Evolutionary conservation across 2,329 filamentous ascomycete species (phyloP), one percentile per base, ranked within the genome.

Genomic region (Ascochyta pisi): DNA sequence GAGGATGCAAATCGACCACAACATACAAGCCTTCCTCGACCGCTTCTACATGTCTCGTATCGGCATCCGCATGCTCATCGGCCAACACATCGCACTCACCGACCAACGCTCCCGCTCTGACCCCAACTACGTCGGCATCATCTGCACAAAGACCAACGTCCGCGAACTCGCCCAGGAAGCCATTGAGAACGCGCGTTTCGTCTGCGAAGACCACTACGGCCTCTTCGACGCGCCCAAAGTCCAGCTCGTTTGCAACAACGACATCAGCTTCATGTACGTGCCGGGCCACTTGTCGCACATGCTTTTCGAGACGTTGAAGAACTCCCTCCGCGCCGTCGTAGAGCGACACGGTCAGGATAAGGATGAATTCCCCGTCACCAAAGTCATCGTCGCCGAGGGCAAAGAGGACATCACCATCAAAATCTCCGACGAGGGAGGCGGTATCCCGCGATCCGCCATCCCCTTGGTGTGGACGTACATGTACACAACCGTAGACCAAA

Each of bases 391-490:
- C 27, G 95, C 95, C 29, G 94, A 99, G 78, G 95, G 95, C 55
- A 94, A 95, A 75, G 95, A 99, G 78, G 95, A 99, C 71, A 99
- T 99, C 69, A 99, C 95, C 5, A 97, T 99, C 81, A 99, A 99
- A 79, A 90, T 99, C 67, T 91, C 90, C 4, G 95, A 99, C 75
- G 95, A 99, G 78, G 95, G 95, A 56, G 95, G 95, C 62, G 95
- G 95, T 60, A 98, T 99, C 49, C 92, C 95, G 0, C 83, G 95
- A 69, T 96, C 90, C 68, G 86, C 92, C 48, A 98, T 99, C 62
- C 95, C 95, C 5, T 84, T 99, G 13, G 95, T 98, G n/a, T 99
- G 95, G 95, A 99, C 95, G 12, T 99, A 99, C 77, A 99, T 98
- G 95, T 99, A 99, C 77, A 99, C 95, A 33, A 99, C 95, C 2